These are phyloP conservation scores for Monosporascus sp. DNA, from an alignment of 2,329 filamentous ascomycete genomes.

Conservation along the genomic window DNA sequence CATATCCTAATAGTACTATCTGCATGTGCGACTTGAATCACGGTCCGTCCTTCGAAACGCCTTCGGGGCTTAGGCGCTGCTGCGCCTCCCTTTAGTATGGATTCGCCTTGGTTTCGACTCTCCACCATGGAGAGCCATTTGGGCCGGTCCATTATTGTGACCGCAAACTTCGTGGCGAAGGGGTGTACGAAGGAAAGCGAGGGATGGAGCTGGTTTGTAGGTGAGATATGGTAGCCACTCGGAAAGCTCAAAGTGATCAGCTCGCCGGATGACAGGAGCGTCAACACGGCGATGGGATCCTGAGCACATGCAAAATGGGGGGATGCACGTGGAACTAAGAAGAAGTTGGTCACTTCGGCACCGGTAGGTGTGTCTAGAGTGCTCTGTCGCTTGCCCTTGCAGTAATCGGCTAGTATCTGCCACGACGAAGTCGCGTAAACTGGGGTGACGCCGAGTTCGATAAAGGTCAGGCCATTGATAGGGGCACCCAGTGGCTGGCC, in stretches of 20 bases:
- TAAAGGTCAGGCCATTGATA: constrained; percentile 76
- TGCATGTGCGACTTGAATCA: constrained; percentile 81
- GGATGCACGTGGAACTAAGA: constrained; percentile 73
- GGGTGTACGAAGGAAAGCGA: constrained; percentile 87
- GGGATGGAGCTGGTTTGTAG: constrained; percentile 87
- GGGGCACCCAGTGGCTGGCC: constrained; percentile 64
- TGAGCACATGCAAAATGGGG: constrained; percentile 85
- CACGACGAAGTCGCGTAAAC: constrained; percentile 89
- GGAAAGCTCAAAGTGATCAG: constrained; percentile 88
- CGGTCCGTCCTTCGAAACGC: constrained; percentile 75
- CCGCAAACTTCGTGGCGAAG: constrained; percentile 68
- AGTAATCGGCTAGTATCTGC: constrained; percentile 75
- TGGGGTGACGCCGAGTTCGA: constrained; percentile 85
- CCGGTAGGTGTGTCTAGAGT: constrained; percentile 72
- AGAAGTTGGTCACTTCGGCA: constrained; percentile 73
- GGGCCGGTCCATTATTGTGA: constrained; percentile 71
- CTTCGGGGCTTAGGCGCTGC: constrained; percentile 66
- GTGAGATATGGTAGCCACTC: constrained; percentile 82
- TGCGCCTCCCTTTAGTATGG: constrained; percentile 73
- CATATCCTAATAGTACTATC: constrained; percentile 90
- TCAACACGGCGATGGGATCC: constrained; percentile 82
- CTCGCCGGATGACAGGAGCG: constrained; percentile 79
- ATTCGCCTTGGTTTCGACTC: constrained; percentile 71
- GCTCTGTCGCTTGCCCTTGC: constrained; percentile 69
- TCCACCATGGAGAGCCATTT: constrained; percentile 92